A percentile compares a stretch with the other conserved stretches of the same genome.
Evolutionary conservation across 148 eudicot species (phyloP).

Genomic region (Chenopodium formosanum): DNA sequence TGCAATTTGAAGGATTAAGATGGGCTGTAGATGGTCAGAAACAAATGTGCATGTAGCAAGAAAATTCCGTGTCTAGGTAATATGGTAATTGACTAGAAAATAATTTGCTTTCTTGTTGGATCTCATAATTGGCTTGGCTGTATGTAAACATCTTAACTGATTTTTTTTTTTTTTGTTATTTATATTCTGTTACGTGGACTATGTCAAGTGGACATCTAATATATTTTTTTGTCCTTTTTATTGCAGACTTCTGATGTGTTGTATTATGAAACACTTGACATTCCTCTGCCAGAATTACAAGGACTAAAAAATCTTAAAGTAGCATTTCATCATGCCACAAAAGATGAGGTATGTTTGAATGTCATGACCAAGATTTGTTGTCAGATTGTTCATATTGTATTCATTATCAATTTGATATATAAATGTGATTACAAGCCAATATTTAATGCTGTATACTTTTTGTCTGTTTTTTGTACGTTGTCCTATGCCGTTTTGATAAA

Average conservation of each 20-base stretch:
- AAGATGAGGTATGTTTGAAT: constrained; percentile 60
- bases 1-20: background rate
- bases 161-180: background rate
- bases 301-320: constrained; percentile 71
- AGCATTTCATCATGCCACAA: constrained; percentile 67
- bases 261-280: constrained; percentile 91
- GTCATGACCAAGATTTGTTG: background rate
- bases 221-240: constrained; percentile 13
- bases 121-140: background rate
- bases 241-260: constrained; percentile 84
- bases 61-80: no score
- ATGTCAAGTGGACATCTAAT: background rate
- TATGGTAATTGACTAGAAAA: no score
- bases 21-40: background rate
- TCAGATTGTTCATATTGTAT: background rate
- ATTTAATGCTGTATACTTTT: background rate
- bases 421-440: constrained; percentile 4
- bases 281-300: constrained; percentile 89
- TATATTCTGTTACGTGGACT: background rate
- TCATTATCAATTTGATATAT: background rate
- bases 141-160: background rate
- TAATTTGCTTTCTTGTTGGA: background rate
- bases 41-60: background rate
- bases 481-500: no score
- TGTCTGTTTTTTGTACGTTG: no score